A percentile compares a stretch with the other conserved stretches of the same genome.
Evolutionary conservation across 305 asterid species (phyloP).

Genomic region (Fraxinus albicans): DNA sequence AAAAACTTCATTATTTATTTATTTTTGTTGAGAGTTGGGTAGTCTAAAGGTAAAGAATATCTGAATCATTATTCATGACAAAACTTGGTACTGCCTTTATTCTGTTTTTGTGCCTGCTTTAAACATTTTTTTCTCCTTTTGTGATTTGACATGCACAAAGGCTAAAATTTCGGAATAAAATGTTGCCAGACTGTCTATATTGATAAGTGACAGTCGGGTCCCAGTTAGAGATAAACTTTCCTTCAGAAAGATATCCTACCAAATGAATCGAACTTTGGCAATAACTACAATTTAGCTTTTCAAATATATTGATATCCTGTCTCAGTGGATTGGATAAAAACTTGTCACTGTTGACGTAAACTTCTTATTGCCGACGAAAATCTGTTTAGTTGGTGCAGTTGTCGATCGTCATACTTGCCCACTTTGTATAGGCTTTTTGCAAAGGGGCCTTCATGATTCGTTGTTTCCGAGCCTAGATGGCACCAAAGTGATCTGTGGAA

Average conservation of each 20-base stretch:
- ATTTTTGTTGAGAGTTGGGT: not conserved
- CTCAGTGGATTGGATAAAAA: too few relatives aligned
- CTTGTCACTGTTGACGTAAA: too few relatives aligned
- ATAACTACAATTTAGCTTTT: not conserved
- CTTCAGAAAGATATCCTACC: not conserved
- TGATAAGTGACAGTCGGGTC: slow-evolving; percentile 27
- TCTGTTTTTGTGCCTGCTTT: slow-evolving; percentile 20
- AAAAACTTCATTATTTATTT: too few relatives aligned
- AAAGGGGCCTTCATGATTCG: not conserved
- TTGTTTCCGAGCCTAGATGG: not conserved
- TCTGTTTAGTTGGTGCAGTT: not conserved
- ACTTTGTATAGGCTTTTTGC: not conserved
- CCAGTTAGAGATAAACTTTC: not conserved
- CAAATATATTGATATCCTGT: too few relatives aligned
- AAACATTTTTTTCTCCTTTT: slow-evolving; percentile 23
- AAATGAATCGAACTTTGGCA: not conserved
- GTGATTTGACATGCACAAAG: slow-evolving; percentile 36
- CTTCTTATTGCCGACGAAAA: not conserved
- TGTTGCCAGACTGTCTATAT: slow-evolving; percentile 11
- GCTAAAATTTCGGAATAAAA: slow-evolving; percentile 29
- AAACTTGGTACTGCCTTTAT: not conserved
- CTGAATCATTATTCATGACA: not conserved
- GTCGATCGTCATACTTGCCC: not conserved
- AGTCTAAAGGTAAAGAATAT: not conserved
- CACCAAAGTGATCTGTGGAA: not conserved